Conservation (phyloP, 768 basidiomycete genomes). For the Terana coerulea region DNA sequence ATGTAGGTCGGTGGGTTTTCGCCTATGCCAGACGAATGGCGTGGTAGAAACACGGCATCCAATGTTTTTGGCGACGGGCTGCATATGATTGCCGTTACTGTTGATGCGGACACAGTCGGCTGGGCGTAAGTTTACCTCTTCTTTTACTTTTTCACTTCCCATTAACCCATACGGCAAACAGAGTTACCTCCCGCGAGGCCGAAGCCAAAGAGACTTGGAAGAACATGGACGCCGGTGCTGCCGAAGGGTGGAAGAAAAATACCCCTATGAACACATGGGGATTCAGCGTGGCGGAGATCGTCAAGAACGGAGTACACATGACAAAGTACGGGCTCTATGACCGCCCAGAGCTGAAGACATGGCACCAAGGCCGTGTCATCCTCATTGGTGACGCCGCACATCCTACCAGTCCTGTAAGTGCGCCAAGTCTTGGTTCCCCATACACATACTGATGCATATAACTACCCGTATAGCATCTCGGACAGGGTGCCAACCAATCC, state of each 20-base stretch:
- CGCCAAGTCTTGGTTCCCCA: too few relatives aligned
- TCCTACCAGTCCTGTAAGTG: slow-evolving; percentile 40
- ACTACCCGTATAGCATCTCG: slow-evolving; percentile 35
- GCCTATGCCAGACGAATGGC: slow-evolving; percentile 13
- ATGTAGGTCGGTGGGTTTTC: not conserved
- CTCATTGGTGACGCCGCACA: slow-evolving; percentile 44
- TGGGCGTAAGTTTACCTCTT: not conserved
- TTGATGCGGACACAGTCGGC: slow-evolving; percentile 23
- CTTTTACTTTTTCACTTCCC: not conserved
- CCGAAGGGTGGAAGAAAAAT: slow-evolving; percentile 19
- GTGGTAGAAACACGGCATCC: slow-evolving; percentile 20
- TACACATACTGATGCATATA: not conserved
- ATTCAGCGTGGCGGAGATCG: slow-evolving; percentile 24
- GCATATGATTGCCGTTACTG: slow-evolving; percentile 35
- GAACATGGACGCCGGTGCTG: slow-evolving; percentile 22
- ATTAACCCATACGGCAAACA: slow-evolving; percentile 7
- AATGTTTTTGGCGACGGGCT: slow-evolving; percentile 34
- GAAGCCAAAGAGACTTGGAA: slow-evolving; percentile 41
- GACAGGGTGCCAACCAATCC: slow-evolving; percentile 44
- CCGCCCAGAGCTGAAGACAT: slow-evolving; percentile 35
- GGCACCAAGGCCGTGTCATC: slow-evolving; percentile 39
- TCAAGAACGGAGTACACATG: slow-evolving; percentile 21
- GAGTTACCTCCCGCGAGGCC: slow-evolving; percentile 31
- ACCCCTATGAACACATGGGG: slow-evolving; percentile 22
- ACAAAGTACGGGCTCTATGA: slow-evolving; percentile 43